phyloP scores from a whole-genome alignment of 768 basidiomycete species.

The Pleurotus tuber-regium region DNA sequence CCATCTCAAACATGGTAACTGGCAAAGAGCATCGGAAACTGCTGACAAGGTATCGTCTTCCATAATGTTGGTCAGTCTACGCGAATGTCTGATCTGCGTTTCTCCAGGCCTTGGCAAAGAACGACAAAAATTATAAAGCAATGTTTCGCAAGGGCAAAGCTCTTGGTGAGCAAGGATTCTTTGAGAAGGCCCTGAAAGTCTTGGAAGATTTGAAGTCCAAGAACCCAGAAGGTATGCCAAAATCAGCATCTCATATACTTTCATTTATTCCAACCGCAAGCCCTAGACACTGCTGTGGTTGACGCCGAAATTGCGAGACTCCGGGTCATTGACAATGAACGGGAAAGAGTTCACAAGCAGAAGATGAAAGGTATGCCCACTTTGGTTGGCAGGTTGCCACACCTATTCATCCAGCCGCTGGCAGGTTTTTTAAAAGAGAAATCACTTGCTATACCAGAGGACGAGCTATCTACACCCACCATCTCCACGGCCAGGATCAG shows the following conservation, averaged over 20 bases:
- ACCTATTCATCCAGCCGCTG: background rate
- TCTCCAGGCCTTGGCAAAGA: conserved; percentile 79
- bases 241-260: background rate
- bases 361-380: conserved; percentile 65
- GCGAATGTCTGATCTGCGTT: background rate
- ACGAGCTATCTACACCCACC: too few relatives aligned
- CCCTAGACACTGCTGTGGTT: conserved; percentile 52
- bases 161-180: conserved; percentile 70
- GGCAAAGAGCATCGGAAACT: conserved; percentile 76
- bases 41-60: conserved; percentile 61
- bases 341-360: conserved; percentile 60
- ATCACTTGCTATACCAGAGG: background rate
- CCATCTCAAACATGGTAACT: conserved; percentile 77
- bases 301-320: conserved; percentile 67
- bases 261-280: background rate
- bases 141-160: conserved; percentile 82
- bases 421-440: conserved; percentile 55
- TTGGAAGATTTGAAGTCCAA: conserved; percentile 64
- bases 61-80: background rate
- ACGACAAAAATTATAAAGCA: conserved; percentile 75
- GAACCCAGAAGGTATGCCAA: conserved; percentile 59
- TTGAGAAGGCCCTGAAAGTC: conserved; percentile 67
- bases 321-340: conserved; percentile 61
- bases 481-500: too few relatives aligned
- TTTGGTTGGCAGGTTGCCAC: background rate